Base-by-base conservation (phyloP, 2,329 filamentous ascomycete genomes). In the Monilinia laxa region DNA sequence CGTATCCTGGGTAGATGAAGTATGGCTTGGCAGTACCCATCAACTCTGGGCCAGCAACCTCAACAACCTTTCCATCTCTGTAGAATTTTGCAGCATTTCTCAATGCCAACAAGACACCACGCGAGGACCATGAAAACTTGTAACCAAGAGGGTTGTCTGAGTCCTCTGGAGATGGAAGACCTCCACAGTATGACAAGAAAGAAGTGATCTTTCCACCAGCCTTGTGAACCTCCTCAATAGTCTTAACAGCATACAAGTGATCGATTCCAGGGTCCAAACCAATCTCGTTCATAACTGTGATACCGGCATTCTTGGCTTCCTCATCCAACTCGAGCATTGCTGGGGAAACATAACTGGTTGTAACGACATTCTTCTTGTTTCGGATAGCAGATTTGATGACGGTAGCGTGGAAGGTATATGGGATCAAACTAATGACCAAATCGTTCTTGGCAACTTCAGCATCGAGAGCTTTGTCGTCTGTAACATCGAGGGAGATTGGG, bases 281-380 rank as follows among this genome's bases (percentile, higher is more conserved):
- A 76, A 96, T 96, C 85, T 98, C 94, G 81, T 98, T 97, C 90
- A 97, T 93, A 77, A 97, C 93, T 14, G 92, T 96, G 77, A 97
- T 97, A 69, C 93, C 93, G 23, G 94, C 94, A 70, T 90, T 90
- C 84, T 97, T 96, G 78, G 85, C 87, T 74, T 90, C 82, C 74
- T 88, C 83, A 75, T 97, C 90, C 62, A 98, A 87, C 82, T 93
- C 94, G 81, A 89, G 80, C 93, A 97, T 97, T 71, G 92, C 91
- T 4, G 92, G 92, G 5, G 91, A 96, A 72, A 97, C 91, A 77
- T 98, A 98, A 71, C 88, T 92, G 40, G 94, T 97, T 68, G 94
- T 97, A 76, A 98, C 93, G 69, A 98, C 93, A 82, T 98, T 83
- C 85, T 94, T 97, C 90, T 97, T 97, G 75, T 89, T 86, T 75